Percentiles rank a stretch among this genome's conserved stretches.
Evolutionary conservation across 371 early-diverging fungal species (phyloP).

Genomic region (Mortierella sp.): DNA sequence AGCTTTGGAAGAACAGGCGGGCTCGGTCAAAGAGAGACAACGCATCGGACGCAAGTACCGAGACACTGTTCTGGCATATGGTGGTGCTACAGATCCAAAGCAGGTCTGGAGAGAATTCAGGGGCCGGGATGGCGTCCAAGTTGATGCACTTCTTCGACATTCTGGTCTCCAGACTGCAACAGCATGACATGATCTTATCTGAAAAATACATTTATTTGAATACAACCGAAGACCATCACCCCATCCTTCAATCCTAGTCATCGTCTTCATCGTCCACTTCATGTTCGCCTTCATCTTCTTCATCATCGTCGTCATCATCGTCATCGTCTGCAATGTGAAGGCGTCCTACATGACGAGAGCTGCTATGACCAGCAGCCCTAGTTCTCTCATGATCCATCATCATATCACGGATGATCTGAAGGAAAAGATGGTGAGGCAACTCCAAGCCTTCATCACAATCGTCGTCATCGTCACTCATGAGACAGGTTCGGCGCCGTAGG

Average conservation of each 20-base stretch:
- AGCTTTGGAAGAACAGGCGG: constrained; percentile 67
- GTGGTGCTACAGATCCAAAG: constrained; percentile 70
- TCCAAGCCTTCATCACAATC: background rate
- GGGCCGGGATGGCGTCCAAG: constrained; percentile 65
- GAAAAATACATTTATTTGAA: no score
- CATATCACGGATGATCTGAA: constrained; percentile 19
- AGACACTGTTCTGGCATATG: constrained; percentile 71
- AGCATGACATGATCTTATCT: background rate
- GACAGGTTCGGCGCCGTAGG: background rate
- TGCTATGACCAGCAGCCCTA: background rate
- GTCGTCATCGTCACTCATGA: constrained; percentile 7
- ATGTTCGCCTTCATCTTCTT: background rate
- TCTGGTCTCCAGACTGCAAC: constrained; percentile 53
- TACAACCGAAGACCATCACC: no score
- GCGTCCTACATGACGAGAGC: no score
- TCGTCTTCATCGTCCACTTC: no score
- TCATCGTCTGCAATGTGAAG: no score
- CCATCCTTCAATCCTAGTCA: no score
- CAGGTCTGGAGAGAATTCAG: constrained; percentile 70
- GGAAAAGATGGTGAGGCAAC: background rate
- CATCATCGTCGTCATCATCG: background rate
- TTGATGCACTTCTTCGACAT: constrained; percentile 68
- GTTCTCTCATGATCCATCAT: background rate
- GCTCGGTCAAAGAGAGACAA: constrained; percentile 17
- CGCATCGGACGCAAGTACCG: constrained; percentile 67